A percentile compares a stretch with the other conserved stretches of the same genome.
Evolutionary conservation across 768 basidiomycete genomes (phyloP).

Genomic region (Russula griseocarnosa): DNA sequence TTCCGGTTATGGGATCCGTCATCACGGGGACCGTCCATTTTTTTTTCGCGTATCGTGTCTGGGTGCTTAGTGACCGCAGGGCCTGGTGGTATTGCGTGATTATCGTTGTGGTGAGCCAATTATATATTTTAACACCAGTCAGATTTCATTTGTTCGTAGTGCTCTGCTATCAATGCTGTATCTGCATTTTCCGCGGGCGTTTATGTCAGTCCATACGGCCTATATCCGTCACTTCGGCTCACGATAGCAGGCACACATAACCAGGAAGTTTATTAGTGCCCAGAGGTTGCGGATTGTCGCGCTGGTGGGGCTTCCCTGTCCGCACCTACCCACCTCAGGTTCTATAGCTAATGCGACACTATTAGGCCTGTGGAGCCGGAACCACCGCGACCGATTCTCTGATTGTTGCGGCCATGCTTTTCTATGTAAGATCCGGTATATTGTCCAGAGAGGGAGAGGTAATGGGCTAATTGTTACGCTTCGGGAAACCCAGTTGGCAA

Average conservation of each 20-base stretch:
- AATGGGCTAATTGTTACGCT: not conserved
- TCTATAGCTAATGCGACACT: not conserved
- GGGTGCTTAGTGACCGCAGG: slow-evolving; percentile 9
- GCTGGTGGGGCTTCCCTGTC: not conserved
- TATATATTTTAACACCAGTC: not conserved
- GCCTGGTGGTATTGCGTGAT: not conserved
- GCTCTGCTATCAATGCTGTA: not conserved
- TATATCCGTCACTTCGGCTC: not conserved
- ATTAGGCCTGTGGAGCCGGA: slow-evolving; percentile 4
- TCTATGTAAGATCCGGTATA: not conserved
- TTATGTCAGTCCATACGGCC: not conserved
- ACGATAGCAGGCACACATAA: not conserved
- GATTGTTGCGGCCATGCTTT: slow-evolving; percentile 3
- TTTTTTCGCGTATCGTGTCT: slow-evolving; percentile 20
- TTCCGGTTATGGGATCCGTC: slow-evolving; percentile 9
- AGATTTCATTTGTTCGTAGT: not conserved
- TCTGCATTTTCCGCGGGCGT: not conserved
- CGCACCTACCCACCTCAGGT: not conserved
- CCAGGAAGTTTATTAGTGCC: no score
- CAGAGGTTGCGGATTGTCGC: not conserved
- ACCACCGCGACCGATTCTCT: not conserved
- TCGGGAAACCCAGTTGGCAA: slow-evolving; percentile 1
- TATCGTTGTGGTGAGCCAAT: slow-evolving; percentile 6
- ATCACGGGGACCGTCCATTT: not conserved
- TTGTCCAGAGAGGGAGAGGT: no score